Evolutionary conservation across 305 asterid genomes (phyloP), one percentile per base, ranked within the genome.

Genomic region (Solanum hybrid): DNA sequence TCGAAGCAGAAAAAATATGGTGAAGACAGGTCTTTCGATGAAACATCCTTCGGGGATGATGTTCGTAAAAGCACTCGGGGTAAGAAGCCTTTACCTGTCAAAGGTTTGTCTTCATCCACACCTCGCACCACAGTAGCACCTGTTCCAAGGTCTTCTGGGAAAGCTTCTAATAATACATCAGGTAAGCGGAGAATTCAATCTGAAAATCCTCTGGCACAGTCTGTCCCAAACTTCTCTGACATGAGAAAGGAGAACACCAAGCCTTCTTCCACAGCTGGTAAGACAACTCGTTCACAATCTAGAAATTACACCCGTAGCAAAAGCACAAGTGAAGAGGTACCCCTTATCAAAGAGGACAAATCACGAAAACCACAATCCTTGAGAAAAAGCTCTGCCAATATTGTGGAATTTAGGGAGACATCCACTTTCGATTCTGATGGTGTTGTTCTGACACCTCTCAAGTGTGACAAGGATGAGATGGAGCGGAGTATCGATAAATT

Each of bases 171-270:
- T 85, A 67, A 34, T 29, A 91, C 87, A 93, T 90, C 97, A 74
- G 95, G 93, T 84, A 96, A 95, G 91, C 93, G 96, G 78, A 95
- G 96, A 92, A 86, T 89, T 92, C 98, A 93, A 88, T 87, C 95
- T 73, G 99, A 98, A 90, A 98, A 96, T 91, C 98, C 96, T 89
- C 95, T 96, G 75, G 96, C 95, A 22, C 98, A 95, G 89, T 98
- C 99, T 35, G 99, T 94, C 89, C 95, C 93, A 67, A 94, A 92
- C 90, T 94, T 94, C 91, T 90, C 95, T 69, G 95, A 92, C 73
- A 37, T 92, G 89, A 90, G 96, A 94, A 98, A 95, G 90, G 99
- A 98, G 93, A 97, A 95, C 87, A 93, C 97, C 76, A 96, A 92
- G 91, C 97, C 98, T 88, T 96, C 95, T 92, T 90, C 96, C 73